A percentile compares a stretch with the other conserved stretches of the same genome.
phyloP scores from a whole-genome alignment of 2,329 filamentous ascomycete genomes.

The Arthroderma sp. region DNA sequence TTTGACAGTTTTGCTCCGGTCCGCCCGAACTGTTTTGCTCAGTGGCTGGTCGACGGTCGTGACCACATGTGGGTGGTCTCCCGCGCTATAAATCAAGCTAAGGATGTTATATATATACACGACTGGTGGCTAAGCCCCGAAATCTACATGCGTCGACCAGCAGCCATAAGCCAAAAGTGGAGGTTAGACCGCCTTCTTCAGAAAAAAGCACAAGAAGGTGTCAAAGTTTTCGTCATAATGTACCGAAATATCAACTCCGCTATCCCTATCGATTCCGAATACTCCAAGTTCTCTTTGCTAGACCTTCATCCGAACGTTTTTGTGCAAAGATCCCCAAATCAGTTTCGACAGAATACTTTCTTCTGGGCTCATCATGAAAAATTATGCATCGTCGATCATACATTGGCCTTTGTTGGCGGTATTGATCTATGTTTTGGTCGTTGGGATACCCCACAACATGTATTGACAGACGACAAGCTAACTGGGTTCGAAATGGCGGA shows the following conservation, averaged over 20 bases:
- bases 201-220: slow-evolving; percentile 75
- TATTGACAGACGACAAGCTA: slow-evolving; percentile 75
- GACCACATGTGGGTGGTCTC: slow-evolving; percentile 96
- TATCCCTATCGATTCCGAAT: slow-evolving; percentile 94
- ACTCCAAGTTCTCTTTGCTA: slow-evolving; percentile 90
- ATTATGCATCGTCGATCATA: slow-evolving; percentile 87
- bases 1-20: slow-evolving; percentile 88
- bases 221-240: slow-evolving; percentile 86
- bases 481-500: slow-evolving; percentile 53
- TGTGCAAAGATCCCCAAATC: slow-evolving; percentile 89
- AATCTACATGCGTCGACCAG: slow-evolving; percentile 69
- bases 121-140: slow-evolving; percentile 95
- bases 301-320: slow-evolving; percentile 97
- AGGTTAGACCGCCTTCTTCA: slow-evolving; percentile 78
- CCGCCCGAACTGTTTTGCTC: slow-evolving; percentile 70
- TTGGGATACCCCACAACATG: slow-evolving; percentile 81
- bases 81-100: slow-evolving; percentile 73
- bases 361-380: slow-evolving; percentile 99
- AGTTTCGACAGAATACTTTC: slow-evolving; percentile 97
- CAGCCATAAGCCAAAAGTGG: slow-evolving; percentile 72
- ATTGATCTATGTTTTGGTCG: slow-evolving; percentile 91
- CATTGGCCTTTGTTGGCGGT: slow-evolving; percentile 86
- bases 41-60: slow-evolving; percentile 94
- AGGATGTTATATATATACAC: slow-evolving; percentile 86
- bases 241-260: slow-evolving; percentile 91